Conservation (phyloP, 2,329 filamentous ascomycete species). For the Blastomyces parvus region DNA sequence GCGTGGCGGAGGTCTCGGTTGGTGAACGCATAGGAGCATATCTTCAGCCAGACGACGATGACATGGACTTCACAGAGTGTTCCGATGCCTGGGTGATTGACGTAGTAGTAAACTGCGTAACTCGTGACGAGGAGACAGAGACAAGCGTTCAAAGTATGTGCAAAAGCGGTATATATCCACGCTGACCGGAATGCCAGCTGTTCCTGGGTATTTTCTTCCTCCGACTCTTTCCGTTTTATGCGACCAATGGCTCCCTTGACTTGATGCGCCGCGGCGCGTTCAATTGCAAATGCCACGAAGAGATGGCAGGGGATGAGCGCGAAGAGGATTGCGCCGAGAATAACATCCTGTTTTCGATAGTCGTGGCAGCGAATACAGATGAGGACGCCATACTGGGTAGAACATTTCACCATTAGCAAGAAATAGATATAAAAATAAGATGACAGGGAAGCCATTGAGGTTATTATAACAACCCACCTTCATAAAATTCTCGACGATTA, state of each 20-base stretch:
- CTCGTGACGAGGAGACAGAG: slow-evolving; percentile 72
- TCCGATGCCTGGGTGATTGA: slow-evolving; percentile 88
- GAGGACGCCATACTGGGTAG: slow-evolving; percentile 74
- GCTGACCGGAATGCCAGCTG: slow-evolving; percentile 57
- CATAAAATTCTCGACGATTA: slow-evolving; percentile 95
- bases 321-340: slow-evolving; percentile 69
- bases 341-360: slow-evolving; percentile 67
- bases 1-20: slow-evolving; percentile 92
- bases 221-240: slow-evolving; percentile 45
- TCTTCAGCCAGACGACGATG: slow-evolving; percentile 93
- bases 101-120: slow-evolving; percentile 76
- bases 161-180: slow-evolving; percentile 71
- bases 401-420: background rate
- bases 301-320: slow-evolving; percentile 84
- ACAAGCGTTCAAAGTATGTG: slow-evolving; percentile 75
- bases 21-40: slow-evolving; percentile 88
- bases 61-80: slow-evolving; percentile 85
- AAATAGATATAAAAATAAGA: background rate
- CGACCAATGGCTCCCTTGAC: slow-evolving; percentile 59
- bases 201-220: slow-evolving; percentile 50
- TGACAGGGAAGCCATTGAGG: background rate
- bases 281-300: slow-evolving; percentile 81
- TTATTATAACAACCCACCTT: slow-evolving; percentile 49
- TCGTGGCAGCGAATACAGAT: slow-evolving; percentile 88
- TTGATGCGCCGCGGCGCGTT: slow-evolving; percentile 69